A percentile compares a stretch with the other conserved stretches of the same genome.
These are phyloP conservation scores for Calonectria pteridis DNA, from an alignment of 2,329 filamentous ascomycete species.

Conservation along the genomic window DNA sequence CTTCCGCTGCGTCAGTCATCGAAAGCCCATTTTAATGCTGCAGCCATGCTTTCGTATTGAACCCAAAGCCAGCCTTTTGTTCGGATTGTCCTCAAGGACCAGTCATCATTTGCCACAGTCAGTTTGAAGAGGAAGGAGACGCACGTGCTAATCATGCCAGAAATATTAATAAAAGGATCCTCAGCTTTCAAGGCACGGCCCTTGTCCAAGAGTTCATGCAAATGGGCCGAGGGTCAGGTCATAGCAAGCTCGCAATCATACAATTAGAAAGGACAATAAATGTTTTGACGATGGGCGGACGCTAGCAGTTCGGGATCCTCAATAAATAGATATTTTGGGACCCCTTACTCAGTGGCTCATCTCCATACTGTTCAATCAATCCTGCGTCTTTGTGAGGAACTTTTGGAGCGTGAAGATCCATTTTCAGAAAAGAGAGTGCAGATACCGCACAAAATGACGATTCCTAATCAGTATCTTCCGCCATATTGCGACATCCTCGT, in stretches of 20 bases:
- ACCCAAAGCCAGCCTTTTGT: too few relatives aligned
- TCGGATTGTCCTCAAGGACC: too few relatives aligned
- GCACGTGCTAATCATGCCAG: neutral
- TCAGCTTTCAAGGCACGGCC: neutral
- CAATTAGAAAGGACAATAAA: neutral
- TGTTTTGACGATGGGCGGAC: neutral
- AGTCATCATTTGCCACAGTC: too few relatives aligned
- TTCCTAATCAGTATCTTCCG: neutral
- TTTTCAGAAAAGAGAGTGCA: neutral
- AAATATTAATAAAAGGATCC: neutral
- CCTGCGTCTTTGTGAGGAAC: neutral
- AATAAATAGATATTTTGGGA: neutral
- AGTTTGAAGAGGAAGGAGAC: neutral
- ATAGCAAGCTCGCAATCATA: neutral
- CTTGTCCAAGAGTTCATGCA: neutral
- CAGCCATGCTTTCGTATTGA: too few relatives aligned
- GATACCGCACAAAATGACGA: neutral
- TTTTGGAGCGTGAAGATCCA: neutral
- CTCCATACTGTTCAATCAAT: neutral
- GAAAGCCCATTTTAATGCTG: neutral
- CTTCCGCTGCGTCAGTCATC: too few relatives aligned
- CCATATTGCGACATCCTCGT: neutral
- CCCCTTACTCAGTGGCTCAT: neutral
- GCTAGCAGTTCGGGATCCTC: neutral
- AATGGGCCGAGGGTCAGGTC: neutral